Evolutionary conservation across 768 basidiomycete genomes (phyloP).

Genomic region (Pleurotus ostreatus): DNA sequence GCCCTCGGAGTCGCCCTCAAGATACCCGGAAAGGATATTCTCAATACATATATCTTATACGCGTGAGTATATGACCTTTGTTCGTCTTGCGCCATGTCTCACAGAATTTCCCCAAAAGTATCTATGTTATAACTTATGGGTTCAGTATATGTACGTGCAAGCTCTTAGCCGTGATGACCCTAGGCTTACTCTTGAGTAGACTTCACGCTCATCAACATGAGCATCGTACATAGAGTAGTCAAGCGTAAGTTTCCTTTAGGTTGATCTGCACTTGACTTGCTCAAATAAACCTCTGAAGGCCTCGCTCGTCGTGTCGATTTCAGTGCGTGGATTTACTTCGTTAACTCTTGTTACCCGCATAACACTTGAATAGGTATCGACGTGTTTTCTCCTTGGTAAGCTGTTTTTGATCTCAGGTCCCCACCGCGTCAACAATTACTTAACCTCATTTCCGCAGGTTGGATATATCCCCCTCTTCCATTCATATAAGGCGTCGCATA

Average conservation of each 20-base stretch:
- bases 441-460: constrained; percentile 31
- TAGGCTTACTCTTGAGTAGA: constrained; percentile 34
- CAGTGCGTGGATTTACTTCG: constrained; percentile 39
- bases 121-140: constrained; percentile 60
- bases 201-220: constrained; percentile 57
- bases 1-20: constrained; percentile 61
- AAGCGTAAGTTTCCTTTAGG: constrained; percentile 45
- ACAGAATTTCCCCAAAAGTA: constrained; percentile 20
- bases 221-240: constrained; percentile 46
- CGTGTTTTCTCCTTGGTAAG: constrained; percentile 72
- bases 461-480: constrained; percentile 50
- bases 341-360: background rate
- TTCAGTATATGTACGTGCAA: constrained; percentile 52
- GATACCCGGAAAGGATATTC: constrained; percentile 47
- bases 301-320: constrained; percentile 67
- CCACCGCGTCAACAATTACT: background rate
- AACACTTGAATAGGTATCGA: constrained; percentile 53
- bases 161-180: background rate
- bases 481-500: constrained; percentile 65
- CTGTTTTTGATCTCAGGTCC: background rate
- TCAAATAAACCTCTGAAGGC: constrained; percentile 28
- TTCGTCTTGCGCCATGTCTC: constrained; percentile 1
- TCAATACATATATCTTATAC: constrained; percentile 65
- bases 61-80: constrained; percentile 37
- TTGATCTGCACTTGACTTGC: background rate